These are phyloP conservation scores for Reutealis trisperma DNA, from an alignment of 345 rosid genomes.

Conservation along the genomic window DNA sequence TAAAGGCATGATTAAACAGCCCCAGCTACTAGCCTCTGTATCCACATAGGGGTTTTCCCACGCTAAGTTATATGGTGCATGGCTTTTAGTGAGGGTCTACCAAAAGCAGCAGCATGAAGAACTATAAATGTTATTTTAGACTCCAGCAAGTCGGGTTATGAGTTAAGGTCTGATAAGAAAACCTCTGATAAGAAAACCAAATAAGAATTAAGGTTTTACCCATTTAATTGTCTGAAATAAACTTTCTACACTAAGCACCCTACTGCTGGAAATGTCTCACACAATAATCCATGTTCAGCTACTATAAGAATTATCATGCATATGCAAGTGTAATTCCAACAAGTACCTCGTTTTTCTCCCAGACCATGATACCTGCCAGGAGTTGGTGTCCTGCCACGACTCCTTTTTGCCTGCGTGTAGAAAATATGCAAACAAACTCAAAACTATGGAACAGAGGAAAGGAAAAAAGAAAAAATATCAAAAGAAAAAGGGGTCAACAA, in stretches of 20 bases:
- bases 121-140: too few species aligned
- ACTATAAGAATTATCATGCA: not conserved
- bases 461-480: not conserved
- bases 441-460: not conserved
- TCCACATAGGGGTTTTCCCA: too few species aligned
- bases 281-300: not conserved
- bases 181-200: too few species aligned
- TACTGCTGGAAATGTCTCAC: not conserved
- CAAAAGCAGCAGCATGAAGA: too few species aligned
- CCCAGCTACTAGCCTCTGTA: too few species aligned
- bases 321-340: not conserved
- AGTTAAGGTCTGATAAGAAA: too few species aligned
- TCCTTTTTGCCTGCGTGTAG: slow-evolving; percentile 57
- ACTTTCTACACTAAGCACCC: not conserved
- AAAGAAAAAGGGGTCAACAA: not conserved
- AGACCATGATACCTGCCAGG: slow-evolving; percentile 63
- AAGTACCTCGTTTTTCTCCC: slow-evolving; percentile 50
- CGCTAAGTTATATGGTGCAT: too few species aligned
- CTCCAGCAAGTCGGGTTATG: too few species aligned
- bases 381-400: slow-evolving; percentile 67
- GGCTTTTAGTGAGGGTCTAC: too few species aligned
- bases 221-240: too few species aligned
- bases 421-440: slow-evolving; percentile 3
- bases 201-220: too few species aligned
- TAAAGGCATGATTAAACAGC: too few species aligned